Percentiles rank a stretch among this genome's conserved stretches.
Conservation (phyloP, 257 asterid genomes). For the Orobanche coerulescens region DNA sequence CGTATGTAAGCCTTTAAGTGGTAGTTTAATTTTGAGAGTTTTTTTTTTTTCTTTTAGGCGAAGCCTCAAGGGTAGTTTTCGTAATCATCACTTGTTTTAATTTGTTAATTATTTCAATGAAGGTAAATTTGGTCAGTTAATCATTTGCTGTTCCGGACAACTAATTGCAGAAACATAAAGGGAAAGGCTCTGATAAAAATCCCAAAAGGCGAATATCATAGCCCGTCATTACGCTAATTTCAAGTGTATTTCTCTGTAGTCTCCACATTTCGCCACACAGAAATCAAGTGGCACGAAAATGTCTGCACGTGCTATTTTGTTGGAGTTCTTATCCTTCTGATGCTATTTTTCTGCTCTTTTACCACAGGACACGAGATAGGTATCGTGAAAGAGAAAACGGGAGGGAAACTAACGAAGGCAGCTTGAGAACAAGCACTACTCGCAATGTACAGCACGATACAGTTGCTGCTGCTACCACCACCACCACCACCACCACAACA, state of each 20-base stretch:
- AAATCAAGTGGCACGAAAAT: not conserved
- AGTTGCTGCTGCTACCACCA: constrained; percentile 16
- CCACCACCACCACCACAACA: constrained; percentile 26
- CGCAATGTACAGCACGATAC: constrained; percentile 41
- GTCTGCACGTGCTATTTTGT: not conserved
- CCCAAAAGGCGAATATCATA: not conserved
- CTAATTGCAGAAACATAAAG: not conserved
- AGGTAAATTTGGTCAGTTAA: not conserved
- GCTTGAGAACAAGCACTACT: constrained; percentile 40
- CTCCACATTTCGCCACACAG: not conserved
- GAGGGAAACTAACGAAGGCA: constrained; percentile 50
- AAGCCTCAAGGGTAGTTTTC: too few species aligned
- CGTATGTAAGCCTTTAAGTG: too few species aligned
- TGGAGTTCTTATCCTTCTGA: not conserved
- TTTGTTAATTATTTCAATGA: too few species aligned
- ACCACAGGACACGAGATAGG: constrained; percentile 57
- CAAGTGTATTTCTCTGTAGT: not conserved
- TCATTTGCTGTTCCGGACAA: not conserved
- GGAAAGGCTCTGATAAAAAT: not conserved
- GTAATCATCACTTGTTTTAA: too few species aligned
- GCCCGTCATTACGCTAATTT: not conserved
- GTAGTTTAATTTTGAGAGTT: too few species aligned
- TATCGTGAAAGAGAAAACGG: constrained; percentile 82
- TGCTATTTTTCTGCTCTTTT: constrained; percentile 2
- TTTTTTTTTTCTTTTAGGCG: too few species aligned